Evolutionary conservation across 2,329 filamentous ascomycete genomes (phyloP), one percentile per base, ranked within the genome.

Genomic region (Alternaria brassicae): DNA sequence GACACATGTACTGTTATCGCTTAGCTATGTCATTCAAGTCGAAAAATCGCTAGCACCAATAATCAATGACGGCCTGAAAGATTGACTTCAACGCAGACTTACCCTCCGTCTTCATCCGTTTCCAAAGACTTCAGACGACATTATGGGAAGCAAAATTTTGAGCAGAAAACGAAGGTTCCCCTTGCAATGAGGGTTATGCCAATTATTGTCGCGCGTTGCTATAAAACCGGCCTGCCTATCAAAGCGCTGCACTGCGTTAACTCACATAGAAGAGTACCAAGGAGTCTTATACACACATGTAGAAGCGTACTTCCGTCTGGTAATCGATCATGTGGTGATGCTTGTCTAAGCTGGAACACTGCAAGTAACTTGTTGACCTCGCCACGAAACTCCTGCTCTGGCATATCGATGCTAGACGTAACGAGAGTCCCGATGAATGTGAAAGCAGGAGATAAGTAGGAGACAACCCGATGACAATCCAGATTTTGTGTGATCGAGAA

Each of bases 141-240:
- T 44, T 6, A 1, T 0, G 15, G 7, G 1, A 7, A 42, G 21
- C 1, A 42, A 13, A 17, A 0, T 27, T 17, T 4, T 27, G 23
- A 42, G n/a, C 2, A 42, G 15, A 42, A 27, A 42, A 12, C 6
- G 15, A 25, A 42, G 23, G 21, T 42, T 42, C 21, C 5, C 13
- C 15, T 0, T 15, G 1, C 0, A 8, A 15, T 17, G 0, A 1
- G 6, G 23, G 3, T 7, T 27, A 23, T 6, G 30, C n/a, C n/a
- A n/a, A n/a, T n/a, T n/a, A n/a, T n/a, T n/a, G n/a, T n/a, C n/a
- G n/a, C n/a, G n/a, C n/a, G n/a, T n/a, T n/a, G n/a, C n/a, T n/a
- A n/a, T n/a, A n/a, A n/a, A n/a, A n/a, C n/a, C n/a, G n/a, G n/a
- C n/a, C n/a, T n/a, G n/a, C n/a, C n/a, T n/a, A n/a, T n/a, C n/a